Evolutionary conservation across 2,329 filamentous ascomycete genomes (phyloP).

Genomic region (Pseudopithomyces maydicus): DNA sequence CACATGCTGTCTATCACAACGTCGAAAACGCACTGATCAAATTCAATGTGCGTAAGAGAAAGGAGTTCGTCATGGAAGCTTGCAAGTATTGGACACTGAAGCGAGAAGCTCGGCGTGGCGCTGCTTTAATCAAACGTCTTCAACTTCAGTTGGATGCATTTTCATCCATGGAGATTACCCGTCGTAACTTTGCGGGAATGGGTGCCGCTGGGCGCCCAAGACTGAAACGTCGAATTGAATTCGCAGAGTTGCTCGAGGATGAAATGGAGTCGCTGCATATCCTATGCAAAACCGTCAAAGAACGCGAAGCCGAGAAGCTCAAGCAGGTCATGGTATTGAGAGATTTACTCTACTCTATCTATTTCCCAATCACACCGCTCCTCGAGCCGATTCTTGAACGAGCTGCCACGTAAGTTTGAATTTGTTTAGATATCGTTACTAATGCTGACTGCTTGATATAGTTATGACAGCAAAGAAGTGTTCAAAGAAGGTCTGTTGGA

Average conservation of each 20-base stretch:
- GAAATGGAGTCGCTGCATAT: constrained; percentile 79
- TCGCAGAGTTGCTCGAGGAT: constrained; percentile 74
- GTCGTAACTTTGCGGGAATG: constrained; percentile 95
- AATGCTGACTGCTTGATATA: constrained; percentile 14
- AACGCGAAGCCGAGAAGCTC: constrained; percentile 78
- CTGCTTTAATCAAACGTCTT: constrained; percentile 87
- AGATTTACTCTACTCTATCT: constrained; percentile 83
- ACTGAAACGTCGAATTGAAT: constrained; percentile 82
- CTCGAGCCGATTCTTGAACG: constrained; percentile 80
- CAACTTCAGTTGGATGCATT: constrained; percentile 96
- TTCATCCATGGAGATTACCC: constrained; percentile 94
- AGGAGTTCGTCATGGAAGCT: constrained; percentile 89
- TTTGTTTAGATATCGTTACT: not conserved
- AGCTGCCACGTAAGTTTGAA: constrained; percentile 75
- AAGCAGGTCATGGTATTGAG: constrained; percentile 76
- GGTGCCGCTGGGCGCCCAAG: constrained; percentile 80
- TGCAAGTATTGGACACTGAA: constrained; percentile 99
- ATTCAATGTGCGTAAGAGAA: constrained; percentile 84
- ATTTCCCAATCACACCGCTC: constrained; percentile 83
- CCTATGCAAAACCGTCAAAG: constrained; percentile 72
- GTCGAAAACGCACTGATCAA: constrained; percentile 83
- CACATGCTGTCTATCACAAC: constrained; percentile 82
- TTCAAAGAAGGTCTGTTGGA: constrained; percentile 61
- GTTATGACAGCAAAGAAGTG: constrained; percentile 55
- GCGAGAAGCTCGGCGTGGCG: constrained; percentile 87